These are phyloP conservation scores for Monosporozyma unispora DNA, from an alignment of 805 yeast species.

Conservation along the genomic window DNA sequence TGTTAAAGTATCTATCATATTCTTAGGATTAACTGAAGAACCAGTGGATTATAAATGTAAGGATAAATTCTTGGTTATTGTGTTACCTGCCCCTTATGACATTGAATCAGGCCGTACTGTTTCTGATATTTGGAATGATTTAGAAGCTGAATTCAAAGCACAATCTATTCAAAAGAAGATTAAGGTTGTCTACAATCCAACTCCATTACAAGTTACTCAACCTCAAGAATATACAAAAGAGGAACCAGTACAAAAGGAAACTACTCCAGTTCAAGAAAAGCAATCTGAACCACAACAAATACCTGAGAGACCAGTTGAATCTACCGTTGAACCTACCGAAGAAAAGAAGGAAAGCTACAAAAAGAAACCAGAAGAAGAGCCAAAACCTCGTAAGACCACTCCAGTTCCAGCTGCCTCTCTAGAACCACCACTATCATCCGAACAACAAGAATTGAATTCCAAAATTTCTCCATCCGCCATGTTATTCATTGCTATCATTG, in stretches of 20 bases:
- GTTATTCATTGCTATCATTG: conserved; percentile 45
- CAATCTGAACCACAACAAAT: not conserved
- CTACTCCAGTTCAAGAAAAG: not conserved
- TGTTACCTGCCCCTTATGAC: conserved; percentile 63
- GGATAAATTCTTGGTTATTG: conserved; percentile 86
- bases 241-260: not conserved
- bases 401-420: not conserved
- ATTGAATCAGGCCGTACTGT: conserved; percentile 49
- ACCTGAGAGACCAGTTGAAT: not conserved
- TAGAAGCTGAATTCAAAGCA: conserved; percentile 50
- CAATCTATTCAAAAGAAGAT: conserved; percentile 54
- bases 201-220: not conserved
- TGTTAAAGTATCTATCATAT: conserved; percentile 67
- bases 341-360: conserved; percentile 2
- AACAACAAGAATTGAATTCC: conserved; percentile 41
- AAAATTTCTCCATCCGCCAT: conserved; percentile 38
- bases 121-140: conserved; percentile 62
- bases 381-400: conserved; percentile 3
- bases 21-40: conserved; percentile 72
- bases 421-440: conserved; percentile 17
- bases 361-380: conserved; percentile 2
- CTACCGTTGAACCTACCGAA: not conserved
- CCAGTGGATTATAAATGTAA: conserved; percentile 75
- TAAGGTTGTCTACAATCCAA: conserved; percentile 42
- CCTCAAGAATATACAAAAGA: not conserved